Evolutionary conservation across 331 rosid species (phyloP).

Genomic region (Quercus phellos): DNA sequence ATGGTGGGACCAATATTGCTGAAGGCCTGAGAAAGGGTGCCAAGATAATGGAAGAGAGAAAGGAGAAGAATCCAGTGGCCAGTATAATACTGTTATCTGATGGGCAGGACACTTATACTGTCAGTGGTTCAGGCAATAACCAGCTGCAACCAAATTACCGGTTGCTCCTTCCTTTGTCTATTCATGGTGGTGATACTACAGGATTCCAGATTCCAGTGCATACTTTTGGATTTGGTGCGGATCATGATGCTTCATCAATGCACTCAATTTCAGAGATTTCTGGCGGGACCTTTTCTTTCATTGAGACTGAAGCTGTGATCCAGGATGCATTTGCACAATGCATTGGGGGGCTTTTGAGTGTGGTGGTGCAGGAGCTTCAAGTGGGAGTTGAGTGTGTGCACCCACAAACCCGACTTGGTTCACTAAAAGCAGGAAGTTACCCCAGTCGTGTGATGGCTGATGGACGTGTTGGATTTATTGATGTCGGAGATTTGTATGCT

Average conservation of each 20-base stretch:
- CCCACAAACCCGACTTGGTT: slow-evolving; percentile 39
- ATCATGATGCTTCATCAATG: slow-evolving; percentile 92
- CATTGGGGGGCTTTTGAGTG: slow-evolving; percentile 93
- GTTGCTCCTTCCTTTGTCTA: slow-evolving; percentile 73
- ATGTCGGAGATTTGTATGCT: slow-evolving; percentile 85
- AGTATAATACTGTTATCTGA: slow-evolving; percentile 82
- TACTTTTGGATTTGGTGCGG: slow-evolving; percentile 87
- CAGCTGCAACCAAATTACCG: slow-evolving; percentile 69
- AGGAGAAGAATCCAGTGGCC: slow-evolving; percentile 81
- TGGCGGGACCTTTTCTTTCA: slow-evolving; percentile 95
- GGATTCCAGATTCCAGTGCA: slow-evolving; percentile 93
- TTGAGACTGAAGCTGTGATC: slow-evolving; percentile 83
- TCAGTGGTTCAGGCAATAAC: slow-evolving; percentile 49
- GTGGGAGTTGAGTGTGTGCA: slow-evolving; percentile 66
- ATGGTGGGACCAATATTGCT: slow-evolving; percentile 96
- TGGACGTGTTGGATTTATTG: slow-evolving; percentile 57
- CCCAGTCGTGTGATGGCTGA: slow-evolving; percentile 58
- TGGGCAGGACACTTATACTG: slow-evolving; percentile 92
- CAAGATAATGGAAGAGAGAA: slow-evolving; percentile 85
- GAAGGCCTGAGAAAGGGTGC: slow-evolving; percentile 95
- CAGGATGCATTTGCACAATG: slow-evolving; percentile 99
- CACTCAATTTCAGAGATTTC: slow-evolving; percentile 91
- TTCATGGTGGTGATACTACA: slow-evolving; percentile 48
- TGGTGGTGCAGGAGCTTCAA: slow-evolving; percentile 83
- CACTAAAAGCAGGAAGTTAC: slow-evolving; percentile 86